Conservation (phyloP, 2,329 filamentous ascomycete genomes). For the Orbilia blumenaviensis region DNA sequence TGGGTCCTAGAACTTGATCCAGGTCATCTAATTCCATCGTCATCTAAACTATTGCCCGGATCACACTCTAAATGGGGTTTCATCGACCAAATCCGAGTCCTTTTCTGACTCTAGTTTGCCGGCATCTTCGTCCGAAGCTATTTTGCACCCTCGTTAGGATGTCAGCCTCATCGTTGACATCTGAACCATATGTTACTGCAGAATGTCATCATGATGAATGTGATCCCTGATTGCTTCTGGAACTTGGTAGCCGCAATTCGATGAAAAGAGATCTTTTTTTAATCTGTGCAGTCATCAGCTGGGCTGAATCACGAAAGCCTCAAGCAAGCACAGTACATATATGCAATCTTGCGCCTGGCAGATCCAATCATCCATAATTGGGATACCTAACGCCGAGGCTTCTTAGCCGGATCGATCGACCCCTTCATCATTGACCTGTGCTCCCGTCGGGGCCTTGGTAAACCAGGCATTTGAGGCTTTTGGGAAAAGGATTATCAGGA, state of each 20-base stretch:
- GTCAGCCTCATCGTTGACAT: conserved; percentile 38
- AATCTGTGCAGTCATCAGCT: conserved; percentile 17
- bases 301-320: conserved; percentile 31
- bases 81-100: background rate
- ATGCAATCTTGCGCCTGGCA: background rate
- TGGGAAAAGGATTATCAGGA: conserved; percentile 27
- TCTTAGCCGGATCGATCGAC: conserved; percentile 40
- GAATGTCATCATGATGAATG: conserved; percentile 52
- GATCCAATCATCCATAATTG: conserved; percentile 12
- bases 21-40: conserved; percentile 32
- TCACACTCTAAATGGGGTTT: conserved; percentile 23
- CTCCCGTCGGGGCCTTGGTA: background rate
- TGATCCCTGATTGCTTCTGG: conserved; percentile 31
- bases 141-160: conserved; percentile 24
- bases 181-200: conserved; percentile 28
- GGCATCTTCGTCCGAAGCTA: conserved; percentile 50
- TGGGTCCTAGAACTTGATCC: conserved; percentile 33
- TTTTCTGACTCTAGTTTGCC: conserved; percentile 29
- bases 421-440: conserved; percentile 2
- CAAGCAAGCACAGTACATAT: conserved; percentile 7
- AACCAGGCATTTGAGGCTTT: conserved; percentile 10
- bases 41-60: conserved; percentile 24
- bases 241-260: background rate
- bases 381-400: conserved; percentile 27
- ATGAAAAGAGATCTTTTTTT: background rate